Evolutionary conservation across 164 flowering plant genomes (phyloP).

Genomic region (Piper betle): DNA sequence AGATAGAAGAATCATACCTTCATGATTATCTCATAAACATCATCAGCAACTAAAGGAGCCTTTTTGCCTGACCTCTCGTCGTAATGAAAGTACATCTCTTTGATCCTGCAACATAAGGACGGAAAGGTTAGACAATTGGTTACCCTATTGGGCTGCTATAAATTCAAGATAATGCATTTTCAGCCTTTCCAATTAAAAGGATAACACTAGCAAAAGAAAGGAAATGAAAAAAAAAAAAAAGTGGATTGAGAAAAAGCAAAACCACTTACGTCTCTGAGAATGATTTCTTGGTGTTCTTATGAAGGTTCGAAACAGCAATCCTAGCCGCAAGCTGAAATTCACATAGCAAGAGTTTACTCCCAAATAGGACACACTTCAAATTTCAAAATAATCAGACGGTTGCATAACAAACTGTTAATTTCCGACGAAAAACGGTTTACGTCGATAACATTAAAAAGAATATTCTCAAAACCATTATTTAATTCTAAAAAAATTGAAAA

Average conservation of each 20-base stretch:
- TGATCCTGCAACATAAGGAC: conserved; percentile 38
- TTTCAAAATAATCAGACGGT: not conserved
- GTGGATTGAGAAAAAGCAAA: not conserved
- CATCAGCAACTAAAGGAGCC: conserved; percentile 88
- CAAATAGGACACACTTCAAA: not conserved
- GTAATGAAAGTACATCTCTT: conserved; percentile 66
- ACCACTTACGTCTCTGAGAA: conserved; percentile 88
- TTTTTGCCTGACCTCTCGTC: conserved; percentile 66
- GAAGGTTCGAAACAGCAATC: conserved; percentile 92
- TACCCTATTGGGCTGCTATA: not conserved
- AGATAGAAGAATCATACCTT: conserved; percentile 37
- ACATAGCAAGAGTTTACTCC: no score
- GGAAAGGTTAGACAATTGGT: not conserved
- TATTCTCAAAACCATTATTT: not conserved
- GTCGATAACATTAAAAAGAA: no score
- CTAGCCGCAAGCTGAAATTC: conserved; percentile 77
- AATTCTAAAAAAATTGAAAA: not conserved
- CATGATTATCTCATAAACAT: conserved; percentile 90
- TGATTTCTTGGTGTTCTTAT: conserved; percentile 85
- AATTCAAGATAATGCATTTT: not conserved
- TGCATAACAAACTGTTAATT: not conserved
- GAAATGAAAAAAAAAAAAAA: not conserved
- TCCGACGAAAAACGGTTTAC: no score
- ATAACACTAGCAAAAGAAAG: not conserved
- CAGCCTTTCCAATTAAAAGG: no score